These are phyloP conservation scores for Tetrapisispora namnaoensis DNA, from an alignment of 805 yeast species.

Conservation along the genomic window DNA sequence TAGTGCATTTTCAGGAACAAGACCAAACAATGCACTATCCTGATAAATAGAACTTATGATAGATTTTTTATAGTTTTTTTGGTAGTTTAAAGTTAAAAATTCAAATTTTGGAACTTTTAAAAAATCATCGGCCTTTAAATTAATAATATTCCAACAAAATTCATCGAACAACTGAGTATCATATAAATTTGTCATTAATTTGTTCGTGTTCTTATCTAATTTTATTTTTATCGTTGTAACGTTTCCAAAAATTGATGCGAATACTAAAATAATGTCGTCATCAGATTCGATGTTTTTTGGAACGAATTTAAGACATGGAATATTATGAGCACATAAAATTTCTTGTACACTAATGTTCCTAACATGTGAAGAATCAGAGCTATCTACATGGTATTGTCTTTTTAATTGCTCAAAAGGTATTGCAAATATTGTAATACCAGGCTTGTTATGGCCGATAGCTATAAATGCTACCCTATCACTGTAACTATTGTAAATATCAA, in stretches of 20 bases:
- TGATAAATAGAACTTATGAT: conserved; percentile 11
- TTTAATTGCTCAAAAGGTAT: neutral
- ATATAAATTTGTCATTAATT: conserved; percentile 2
- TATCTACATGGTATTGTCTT: no score
- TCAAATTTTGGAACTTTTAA: conserved; percentile 14
- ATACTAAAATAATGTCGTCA: conserved; percentile 10
- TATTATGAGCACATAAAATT: conserved; percentile 11
- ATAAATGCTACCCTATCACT: conserved; percentile 4
- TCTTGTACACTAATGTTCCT: neutral
- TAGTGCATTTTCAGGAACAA: conserved; percentile 8
- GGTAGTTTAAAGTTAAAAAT: conserved; percentile 16
- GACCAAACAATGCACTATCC: conserved; percentile 14
- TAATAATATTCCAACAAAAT: conserved; percentile 12
- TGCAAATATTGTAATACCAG: conserved; percentile 15
- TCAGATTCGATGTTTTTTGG: conserved; percentile 5
- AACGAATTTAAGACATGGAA: conserved; percentile 14
- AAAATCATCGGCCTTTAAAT: conserved; percentile 14
- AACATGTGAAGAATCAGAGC: neutral
- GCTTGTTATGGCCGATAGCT: conserved; percentile 19
- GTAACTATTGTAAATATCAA: conserved; percentile 9
- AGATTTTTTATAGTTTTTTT: conserved; percentile 10
- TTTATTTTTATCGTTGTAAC: conserved; percentile 12
- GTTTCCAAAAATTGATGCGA: conserved; percentile 16
- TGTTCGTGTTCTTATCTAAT: neutral
- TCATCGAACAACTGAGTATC: conserved; percentile 17